Evolutionary conservation across 768 basidiomycete species (phyloP), one percentile per base, ranked within the genome.

Genomic region (Pulveroboletus ravenelii): DNA sequence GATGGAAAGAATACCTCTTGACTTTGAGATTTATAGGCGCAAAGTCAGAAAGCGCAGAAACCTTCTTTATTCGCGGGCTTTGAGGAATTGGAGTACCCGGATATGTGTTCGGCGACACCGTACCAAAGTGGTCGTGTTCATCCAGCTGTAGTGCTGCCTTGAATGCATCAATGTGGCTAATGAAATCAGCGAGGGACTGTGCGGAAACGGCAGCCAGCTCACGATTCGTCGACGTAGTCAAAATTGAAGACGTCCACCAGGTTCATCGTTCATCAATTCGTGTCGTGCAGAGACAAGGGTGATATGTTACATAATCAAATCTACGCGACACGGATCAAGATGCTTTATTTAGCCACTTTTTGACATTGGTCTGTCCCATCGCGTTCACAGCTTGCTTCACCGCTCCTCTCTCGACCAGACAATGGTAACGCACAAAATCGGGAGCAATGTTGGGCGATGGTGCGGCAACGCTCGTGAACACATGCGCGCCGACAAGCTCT

Each of bases 11-110:
- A 32, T 57, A 90, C 90, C 79, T 82, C 65, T 81, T 85, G 17
- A 97, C 84, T 62, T 76, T 85, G 57, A 91, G 70, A 64, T 96
- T 90, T 23, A 97, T 82, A 0, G 95, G 96, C 6, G 93, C 90
- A 58, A 91, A 93, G 64, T 94, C 92, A 2, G 84, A 87, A 44
- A 91, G 70, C 1, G 90, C 89, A 45, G 87, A 83, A 6, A 94
- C 82, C 69, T 90, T 93, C 62, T 81, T 78, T 20, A 90, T 78
- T 15, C 88, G 82, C 6, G 69, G 70, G 34, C 72, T 70, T 60
- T 62, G 56, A 18, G 53, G 57, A 1, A 56, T 35, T 38, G 56
- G 62, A 20, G 63, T 58, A 5, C 63, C 61, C 10, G 65, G 62
- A 41, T 41, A 44, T 2, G 48, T 47, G 29, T 37, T 49, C 2